Evolutionary conservation across 257 asterid species (phyloP), one percentile per base, ranked within the genome.

Genomic region (Primulina tabacum): DNA sequence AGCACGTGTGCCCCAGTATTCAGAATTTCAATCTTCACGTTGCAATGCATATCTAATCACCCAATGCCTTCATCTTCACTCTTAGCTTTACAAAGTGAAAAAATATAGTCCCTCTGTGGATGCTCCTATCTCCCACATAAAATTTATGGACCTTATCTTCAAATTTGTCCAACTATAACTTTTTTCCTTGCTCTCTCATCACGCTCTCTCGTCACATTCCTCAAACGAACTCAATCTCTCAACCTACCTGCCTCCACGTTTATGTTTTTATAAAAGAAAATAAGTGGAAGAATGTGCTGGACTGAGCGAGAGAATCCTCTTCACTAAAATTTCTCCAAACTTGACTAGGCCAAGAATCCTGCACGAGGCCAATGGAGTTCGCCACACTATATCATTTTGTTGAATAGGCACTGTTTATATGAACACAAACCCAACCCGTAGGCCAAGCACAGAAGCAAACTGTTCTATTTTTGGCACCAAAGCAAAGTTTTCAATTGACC

Each of bases 341-440:
- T 82, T 81, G 71, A 79, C 70, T 62, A 78, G 59, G n/a, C 89
- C 85, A 68, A 84, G 86, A 28, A 28, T n/a, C 79, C 89, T 79
- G 66, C 84, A 82, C 30, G 75, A 85, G 33, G 81, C 84, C 73
- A 86, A 74, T 60, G 79, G 69, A 28, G 77, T 71, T 71, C 82
- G 80, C 89, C 86, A 82, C 34, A 84, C 86, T 79, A 72, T 84
- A 68, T 76, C 89, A 75, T 78, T 83, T 20, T 80, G 80, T 76
- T 79, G 76, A 24, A 80, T 30, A 6, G 83, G 80, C 88, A 84
- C 77, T 73, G 68, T 50, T 30, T 33, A 69, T 62, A 86, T 80
- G 64, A 82, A 82, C 64, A 75, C 81, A 38, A 38, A 77, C 79
- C 43, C 89, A 85, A 52, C 86, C 86, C 35, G 71, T 61, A 84